Conservation (phyloP, 2,329 filamentous ascomycete species). For the Talaromyces sp. region DNA sequence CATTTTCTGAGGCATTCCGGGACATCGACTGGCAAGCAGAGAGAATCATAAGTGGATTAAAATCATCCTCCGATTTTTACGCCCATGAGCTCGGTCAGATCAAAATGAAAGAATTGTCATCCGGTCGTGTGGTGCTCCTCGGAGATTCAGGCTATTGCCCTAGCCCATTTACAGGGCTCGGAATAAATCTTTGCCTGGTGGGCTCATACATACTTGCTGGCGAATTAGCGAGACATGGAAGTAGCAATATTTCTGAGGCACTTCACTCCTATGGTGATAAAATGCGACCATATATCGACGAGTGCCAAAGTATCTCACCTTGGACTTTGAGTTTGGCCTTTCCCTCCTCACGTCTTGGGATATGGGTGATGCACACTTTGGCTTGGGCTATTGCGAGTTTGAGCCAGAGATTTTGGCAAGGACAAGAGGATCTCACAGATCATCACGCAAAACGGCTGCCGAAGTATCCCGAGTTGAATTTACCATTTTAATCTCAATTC, state of each 20-base stretch:
- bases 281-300: neutral
- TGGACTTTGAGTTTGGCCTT: neutral
- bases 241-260: neutral
- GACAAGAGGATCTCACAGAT: neutral
- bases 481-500: neutral
- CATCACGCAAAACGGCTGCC: neutral
- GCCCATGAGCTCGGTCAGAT: neutral
- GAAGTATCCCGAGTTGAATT: neutral
- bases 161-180: neutral
- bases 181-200: neutral
- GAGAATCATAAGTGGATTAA: neutral
- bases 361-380: neutral
- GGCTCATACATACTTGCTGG: neutral
- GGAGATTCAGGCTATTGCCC: neutral
- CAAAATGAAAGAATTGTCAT: neutral
- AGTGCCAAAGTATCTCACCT: neutral
- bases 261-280: neutral
- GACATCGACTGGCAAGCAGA: neutral
- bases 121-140: neutral
- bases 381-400: neutral
- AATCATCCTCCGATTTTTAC: neutral
- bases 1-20: neutral
- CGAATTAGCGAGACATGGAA: neutral
- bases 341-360: neutral
- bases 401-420: neutral